Percentiles rank a stretch among this genome's conserved stretches.
Evolutionary conservation across 306 rosid species (phyloP).

Genomic region (Cucumis sativus): DNA sequence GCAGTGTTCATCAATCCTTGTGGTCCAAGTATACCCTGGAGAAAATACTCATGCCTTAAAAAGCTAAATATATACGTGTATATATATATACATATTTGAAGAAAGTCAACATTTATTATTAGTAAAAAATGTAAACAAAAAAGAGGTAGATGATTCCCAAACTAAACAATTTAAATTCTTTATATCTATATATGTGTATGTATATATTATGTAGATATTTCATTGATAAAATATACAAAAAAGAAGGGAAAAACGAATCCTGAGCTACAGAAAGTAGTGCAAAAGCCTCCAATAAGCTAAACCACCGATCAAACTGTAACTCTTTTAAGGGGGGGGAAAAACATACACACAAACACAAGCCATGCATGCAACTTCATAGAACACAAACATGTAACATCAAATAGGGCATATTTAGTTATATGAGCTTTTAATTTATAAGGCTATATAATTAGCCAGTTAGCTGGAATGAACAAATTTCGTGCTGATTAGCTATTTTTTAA

Average conservation of each 20-base stretch:
- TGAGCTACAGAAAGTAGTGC: neutral
- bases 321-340: no score
- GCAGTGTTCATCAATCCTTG: slow-evolving; percentile 53
- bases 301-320: no score
- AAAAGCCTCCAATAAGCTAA: neutral
- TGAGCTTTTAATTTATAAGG: neutral
- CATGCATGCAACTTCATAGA: neutral
- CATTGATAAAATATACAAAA: neutral
- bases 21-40: slow-evolving; percentile 64
- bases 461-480: neutral
- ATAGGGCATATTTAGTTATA: neutral
- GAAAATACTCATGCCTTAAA: neutral
- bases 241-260: neutral
- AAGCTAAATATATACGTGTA: neutral
- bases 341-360: no score
- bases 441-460: neutral
- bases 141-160: neutral
- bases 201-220: no score
- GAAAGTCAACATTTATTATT: neutral
- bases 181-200: neutral
- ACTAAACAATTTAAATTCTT: neutral
- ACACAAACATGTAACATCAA: neutral
- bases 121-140: neutral
- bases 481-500: neutral
- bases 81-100: neutral